Evolutionary conservation across 2,329 filamentous ascomycete genomes (phyloP).

Genomic region (Dactylellina haptotyla): DNA sequence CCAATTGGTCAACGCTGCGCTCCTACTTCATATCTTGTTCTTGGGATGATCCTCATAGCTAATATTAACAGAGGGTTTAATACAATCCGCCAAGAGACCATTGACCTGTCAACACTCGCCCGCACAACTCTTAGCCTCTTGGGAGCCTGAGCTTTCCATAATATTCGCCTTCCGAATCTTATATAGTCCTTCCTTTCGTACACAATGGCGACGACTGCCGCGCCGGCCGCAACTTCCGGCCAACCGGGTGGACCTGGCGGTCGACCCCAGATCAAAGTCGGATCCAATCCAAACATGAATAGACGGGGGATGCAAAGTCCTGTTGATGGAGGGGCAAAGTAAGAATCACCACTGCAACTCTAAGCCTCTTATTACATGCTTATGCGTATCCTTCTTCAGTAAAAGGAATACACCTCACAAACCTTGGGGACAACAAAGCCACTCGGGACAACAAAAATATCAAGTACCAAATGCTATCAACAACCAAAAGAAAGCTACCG

Average conservation of each 20-base stretch:
- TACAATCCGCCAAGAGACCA: neutral
- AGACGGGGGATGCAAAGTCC: conserved; percentile 48
- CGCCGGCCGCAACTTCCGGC: conserved; percentile 47
- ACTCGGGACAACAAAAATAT: conserved; percentile 47
- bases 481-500: conserved; percentile 54
- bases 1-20: conserved; percentile 33
- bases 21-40: neutral
- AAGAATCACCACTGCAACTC: conserved; percentile 5
- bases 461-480: conserved; percentile 41
- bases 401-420: conserved; percentile 47
- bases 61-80: neutral
- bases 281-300: conserved; percentile 42
- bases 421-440: conserved; percentile 46
- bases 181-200: neutral
- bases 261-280: conserved; percentile 50
- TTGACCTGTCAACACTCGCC: neutral
- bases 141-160: conserved; percentile 5
- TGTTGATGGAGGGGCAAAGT: conserved; percentile 48
- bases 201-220: conserved; percentile 52
- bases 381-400: neutral
- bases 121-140: neutral
- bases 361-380: neutral
- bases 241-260: conserved; percentile 47
- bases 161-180: conserved; percentile 3
- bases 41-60: neutral